Conservation (phyloP, 2,329 filamentous ascomycete genomes). For the Colletotrichum sidae region DNA sequence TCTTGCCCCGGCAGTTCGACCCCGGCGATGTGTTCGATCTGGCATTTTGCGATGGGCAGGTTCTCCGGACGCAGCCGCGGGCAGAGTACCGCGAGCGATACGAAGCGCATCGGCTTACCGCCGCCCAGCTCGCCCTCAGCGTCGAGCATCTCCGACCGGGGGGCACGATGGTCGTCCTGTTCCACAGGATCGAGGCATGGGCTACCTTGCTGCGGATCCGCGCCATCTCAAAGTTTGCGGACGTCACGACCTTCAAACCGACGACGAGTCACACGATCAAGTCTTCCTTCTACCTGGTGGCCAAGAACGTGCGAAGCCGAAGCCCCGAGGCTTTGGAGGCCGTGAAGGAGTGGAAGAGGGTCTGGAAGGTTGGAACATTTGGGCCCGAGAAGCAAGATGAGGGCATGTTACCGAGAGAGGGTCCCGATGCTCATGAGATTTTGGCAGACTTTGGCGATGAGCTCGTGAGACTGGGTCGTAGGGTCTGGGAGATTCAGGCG, state of each 20-base stretch:
- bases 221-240: background rate
- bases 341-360: slow-evolving; percentile 52
- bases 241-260: background rate
- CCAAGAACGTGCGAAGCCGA: slow-evolving; percentile 52
- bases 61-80: slow-evolving; percentile 53
- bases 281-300: slow-evolving; percentile 66
- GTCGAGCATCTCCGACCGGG: slow-evolving; percentile 57
- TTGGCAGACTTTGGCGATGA: slow-evolving; percentile 50
- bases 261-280: slow-evolving; percentile 50
- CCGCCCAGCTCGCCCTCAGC: slow-evolving; percentile 56
- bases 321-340: slow-evolving; percentile 47
- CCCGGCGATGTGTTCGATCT: slow-evolving; percentile 51
- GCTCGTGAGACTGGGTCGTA: slow-evolving; percentile 45
- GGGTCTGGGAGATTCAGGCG: slow-evolving; percentile 51
- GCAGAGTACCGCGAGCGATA: slow-evolving; percentile 45
- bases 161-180: slow-evolving; percentile 62
- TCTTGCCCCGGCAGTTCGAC: slow-evolving; percentile 44
- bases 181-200: slow-evolving; percentile 61
- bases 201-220: slow-evolving; percentile 51
- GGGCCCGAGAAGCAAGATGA: slow-evolving; percentile 38
- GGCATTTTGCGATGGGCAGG: slow-evolving; percentile 60
- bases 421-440: slow-evolving; percentile 41
- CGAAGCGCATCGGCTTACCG: slow-evolving; percentile 52
- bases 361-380: slow-evolving; percentile 55
- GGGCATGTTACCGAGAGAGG: background rate